Evolutionary conservation across 306 rosid genomes (phyloP).

Genomic region (Fagus sylvatica): DNA sequence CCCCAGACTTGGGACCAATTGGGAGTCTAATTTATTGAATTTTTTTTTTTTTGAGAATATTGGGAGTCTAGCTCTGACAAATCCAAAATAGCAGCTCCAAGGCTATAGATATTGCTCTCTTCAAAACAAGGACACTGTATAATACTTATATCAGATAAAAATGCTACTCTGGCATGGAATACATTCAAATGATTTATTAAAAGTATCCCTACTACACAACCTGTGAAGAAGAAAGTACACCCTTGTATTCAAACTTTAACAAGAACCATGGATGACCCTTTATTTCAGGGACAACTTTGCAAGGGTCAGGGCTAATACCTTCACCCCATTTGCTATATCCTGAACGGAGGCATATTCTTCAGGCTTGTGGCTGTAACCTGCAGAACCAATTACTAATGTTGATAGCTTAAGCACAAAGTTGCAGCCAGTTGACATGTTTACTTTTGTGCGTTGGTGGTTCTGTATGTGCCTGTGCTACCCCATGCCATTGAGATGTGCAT

Average conservation of each 20-base stretch:
- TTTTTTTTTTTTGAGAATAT: too few species aligned
- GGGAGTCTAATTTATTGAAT: slow-evolving; percentile 2
- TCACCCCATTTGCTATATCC: slow-evolving; percentile 84
- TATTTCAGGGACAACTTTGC: slow-evolving; percentile 79
- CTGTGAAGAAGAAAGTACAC: background rate
- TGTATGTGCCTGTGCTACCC: background rate
- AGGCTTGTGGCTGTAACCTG: slow-evolving; percentile 98
- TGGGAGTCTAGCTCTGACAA: slow-evolving; percentile 57
- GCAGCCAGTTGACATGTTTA: background rate
- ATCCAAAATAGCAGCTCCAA: slow-evolving; percentile 76
- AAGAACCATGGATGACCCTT: slow-evolving; percentile 17
- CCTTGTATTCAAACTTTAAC: slow-evolving; percentile 1
- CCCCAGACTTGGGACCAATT: slow-evolving; percentile 58
- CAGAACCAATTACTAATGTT: slow-evolving; percentile 26
- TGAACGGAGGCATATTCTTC: slow-evolving; percentile 72
- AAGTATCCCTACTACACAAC: background rate
- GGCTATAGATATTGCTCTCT: slow-evolving; percentile 81
- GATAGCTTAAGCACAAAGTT: background rate
- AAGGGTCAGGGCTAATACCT: slow-evolving; percentile 76
- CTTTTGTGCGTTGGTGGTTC: background rate
- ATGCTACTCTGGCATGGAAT: background rate
- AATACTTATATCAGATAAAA: background rate
- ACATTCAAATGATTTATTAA: background rate
- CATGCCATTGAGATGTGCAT: background rate
- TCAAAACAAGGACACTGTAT: slow-evolving; percentile 19